phyloP scores from a whole-genome alignment of 768 basidiomycete genomes.

The Tricholoma furcatifolium region DNA sequence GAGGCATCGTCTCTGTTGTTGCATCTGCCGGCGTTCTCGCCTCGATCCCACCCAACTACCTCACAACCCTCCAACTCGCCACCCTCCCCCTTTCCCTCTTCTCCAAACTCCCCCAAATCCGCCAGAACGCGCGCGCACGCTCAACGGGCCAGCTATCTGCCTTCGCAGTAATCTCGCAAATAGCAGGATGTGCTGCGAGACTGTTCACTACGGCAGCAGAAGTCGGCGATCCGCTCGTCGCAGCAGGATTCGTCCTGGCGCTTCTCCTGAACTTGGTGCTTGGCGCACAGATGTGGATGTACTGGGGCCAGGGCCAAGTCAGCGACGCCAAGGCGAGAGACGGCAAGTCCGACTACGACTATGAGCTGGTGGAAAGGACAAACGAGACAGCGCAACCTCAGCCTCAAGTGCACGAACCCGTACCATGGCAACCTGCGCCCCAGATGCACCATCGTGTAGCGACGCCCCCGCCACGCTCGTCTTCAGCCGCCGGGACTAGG shows the following conservation, averaged over 20 bases:
- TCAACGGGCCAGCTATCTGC: conserved; percentile 94
- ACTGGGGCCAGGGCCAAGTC: conserved; percentile 61
- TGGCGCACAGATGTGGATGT: conserved; percentile 81
- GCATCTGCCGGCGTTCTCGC: conserved; percentile 28
- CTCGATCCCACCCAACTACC: conserved; percentile 40
- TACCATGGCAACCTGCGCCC: conserved; percentile 17
- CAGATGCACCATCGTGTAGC: conserved; percentile 37
- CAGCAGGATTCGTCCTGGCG: conserved; percentile 82
- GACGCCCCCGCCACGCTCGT: conserved; percentile 40
- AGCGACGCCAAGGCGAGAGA: conserved; percentile 20
- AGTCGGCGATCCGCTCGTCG: conserved; percentile 77
- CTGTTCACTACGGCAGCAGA: conserved; percentile 93
- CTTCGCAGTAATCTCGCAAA: conserved; percentile 86
- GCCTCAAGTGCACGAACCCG: conserved; percentile 18
- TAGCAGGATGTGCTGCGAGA: conserved; percentile 86
- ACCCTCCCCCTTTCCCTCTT: conserved; percentile 91
- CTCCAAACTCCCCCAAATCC: conserved; percentile 94
- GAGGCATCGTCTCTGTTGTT: conserved; percentile 22
- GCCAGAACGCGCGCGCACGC: conserved; percentile 67
- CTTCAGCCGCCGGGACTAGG: conserved; percentile 51
- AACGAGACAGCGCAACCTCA: conserved; percentile 14
- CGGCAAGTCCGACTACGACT: conserved; percentile 5
- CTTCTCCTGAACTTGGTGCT: conserved; percentile 82
- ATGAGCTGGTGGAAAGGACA: conserved; percentile 13
- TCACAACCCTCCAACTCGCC: conserved; percentile 75